Evolutionary conservation across 148 eudicot species (phyloP), one percentile per base, ranked within the genome.

Genomic region (Arctostaphylos glauca): DNA sequence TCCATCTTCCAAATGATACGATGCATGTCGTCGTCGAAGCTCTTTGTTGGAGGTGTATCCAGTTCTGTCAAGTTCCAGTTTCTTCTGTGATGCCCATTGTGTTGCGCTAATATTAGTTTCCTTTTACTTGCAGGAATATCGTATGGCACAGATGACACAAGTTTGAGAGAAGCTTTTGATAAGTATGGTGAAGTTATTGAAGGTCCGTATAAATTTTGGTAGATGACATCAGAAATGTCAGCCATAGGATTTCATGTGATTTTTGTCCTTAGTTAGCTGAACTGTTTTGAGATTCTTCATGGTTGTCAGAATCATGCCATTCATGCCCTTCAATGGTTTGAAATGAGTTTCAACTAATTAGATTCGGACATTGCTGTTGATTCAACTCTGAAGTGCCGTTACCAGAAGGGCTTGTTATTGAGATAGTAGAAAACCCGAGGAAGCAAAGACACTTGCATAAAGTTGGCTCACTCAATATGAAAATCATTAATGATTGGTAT

Each of bases 31-130:
- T 80, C 89, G 49, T 83, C 93, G 5, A 94, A 92, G 73, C 41
- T 96, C 56, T 96, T 94, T 85, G 66, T 96, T 82, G 99, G 98
- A 91, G 99, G 99, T 96, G 46, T 68, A 64, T 14, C 12, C 56
- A n/a, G 64, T 21, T 82, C 38, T 31, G 31, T 74, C 5, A 52
- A 25, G 49, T 38, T 19, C 43, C 10, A 14, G 15, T 15, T 62
- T 19, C 14, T 49, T 41, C 23, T 1, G 38, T 31, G 38, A 31
- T 31, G 38, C 12, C 48, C 19, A 64, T 52, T 72, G 74, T 62
- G 44, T 38, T 64, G 52, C 74, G 56, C n/a, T 60, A 9, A 14
- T 31, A 6, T 23, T 46, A 9, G 18, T 71, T 78, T 23, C 21
- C 43, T 54, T 78, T 16, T 18, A 2, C 19, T 55, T 90, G 88